Conservation (phyloP, 2,329 filamentous ascomycete genomes). For the Didymella exigua region DNA sequence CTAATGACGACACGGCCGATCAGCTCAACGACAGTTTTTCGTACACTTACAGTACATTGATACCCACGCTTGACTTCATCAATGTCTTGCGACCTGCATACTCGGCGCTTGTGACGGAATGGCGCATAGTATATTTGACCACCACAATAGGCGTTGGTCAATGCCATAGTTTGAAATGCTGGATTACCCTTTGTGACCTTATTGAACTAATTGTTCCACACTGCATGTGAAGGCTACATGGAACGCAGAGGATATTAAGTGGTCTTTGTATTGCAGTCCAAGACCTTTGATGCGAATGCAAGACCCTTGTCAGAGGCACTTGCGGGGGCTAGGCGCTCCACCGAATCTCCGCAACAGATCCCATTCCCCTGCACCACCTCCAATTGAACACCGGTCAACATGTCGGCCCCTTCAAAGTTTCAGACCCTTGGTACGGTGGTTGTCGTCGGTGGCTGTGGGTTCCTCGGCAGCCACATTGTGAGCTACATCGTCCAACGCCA, state of each 20-base stretch:
- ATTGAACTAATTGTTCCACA: no score
- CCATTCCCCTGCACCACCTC: slow-evolving; percentile 18
- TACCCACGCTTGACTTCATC: slow-evolving; percentile 30
- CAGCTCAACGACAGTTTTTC: slow-evolving; percentile 24
- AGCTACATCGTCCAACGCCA: slow-evolving; percentile 50
- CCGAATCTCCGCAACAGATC: slow-evolving; percentile 28
- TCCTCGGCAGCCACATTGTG: slow-evolving; percentile 59
- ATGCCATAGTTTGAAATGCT: neutral
- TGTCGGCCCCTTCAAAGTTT: slow-evolving; percentile 24
- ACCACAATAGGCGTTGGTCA: slow-evolving; percentile 23
- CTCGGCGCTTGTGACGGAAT: slow-evolving; percentile 24
- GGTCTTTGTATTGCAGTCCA: neutral
- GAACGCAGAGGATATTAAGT: no score
- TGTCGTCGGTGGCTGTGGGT: slow-evolving; percentile 59
- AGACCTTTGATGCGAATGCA: neutral
- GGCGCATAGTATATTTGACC: slow-evolving; percentile 19
- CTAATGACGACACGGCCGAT: slow-evolving; percentile 27
- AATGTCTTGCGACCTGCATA: slow-evolving; percentile 30
- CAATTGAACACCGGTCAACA: slow-evolving; percentile 19
- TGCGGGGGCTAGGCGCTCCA: slow-evolving; percentile 21
- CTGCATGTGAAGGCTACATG: no score
- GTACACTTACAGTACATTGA: slow-evolving; percentile 32
- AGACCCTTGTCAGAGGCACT: slow-evolving; percentile 18
- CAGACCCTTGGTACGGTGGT: slow-evolving; percentile 53
- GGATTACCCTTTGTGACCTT: no score